phyloP scores from a whole-genome alignment of 1,139 yeast genomes.

The Lodderomyces jiufengensis region DNA sequence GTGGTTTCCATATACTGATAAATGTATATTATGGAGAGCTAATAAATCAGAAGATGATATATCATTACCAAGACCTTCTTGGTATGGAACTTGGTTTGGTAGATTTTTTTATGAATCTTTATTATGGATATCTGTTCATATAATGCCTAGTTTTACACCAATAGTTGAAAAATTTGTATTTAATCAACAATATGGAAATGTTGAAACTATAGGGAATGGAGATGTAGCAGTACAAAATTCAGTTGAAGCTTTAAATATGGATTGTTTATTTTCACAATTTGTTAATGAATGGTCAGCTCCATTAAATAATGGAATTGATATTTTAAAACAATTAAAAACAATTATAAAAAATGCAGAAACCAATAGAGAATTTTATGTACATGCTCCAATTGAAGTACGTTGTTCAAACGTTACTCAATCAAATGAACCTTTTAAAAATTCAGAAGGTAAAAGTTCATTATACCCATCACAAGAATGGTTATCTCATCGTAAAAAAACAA shows the following conservation, averaged over 20 bases:
- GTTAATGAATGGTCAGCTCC: constrained; percentile 98
- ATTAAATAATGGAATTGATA: constrained; percentile 67
- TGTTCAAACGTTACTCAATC: constrained; percentile 78
- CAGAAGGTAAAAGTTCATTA: constrained; percentile 44
- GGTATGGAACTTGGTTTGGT: constrained; percentile 83
- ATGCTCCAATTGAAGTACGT: constrained; percentile 93
- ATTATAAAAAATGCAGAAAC: constrained; percentile 61
- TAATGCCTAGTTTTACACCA: constrained; percentile 77
- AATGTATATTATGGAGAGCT: constrained; percentile 90
- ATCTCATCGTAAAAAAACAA: constrained; percentile 31
- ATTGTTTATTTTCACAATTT: constrained; percentile 88
- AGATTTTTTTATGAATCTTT: constrained; percentile 75
- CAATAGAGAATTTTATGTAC: constrained; percentile 69
- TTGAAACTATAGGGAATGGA: constrained; percentile 66
- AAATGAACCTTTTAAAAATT: constrained; percentile 37
- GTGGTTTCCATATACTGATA: constrained; percentile 95
- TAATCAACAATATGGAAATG: constrained; percentile 74
- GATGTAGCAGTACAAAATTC: constrained; percentile 73
- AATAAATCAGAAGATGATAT: constrained; percentile 61
- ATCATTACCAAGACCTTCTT: constrained; percentile 67
- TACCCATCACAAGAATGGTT: constrained; percentile 43
- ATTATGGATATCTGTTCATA: constrained; percentile 73
- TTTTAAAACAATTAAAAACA: constrained; percentile 59
- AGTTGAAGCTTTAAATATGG: constrained; percentile 90
- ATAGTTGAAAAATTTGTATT: constrained; percentile 80